Conservation (phyloP, 495 filamentous ascomycete genomes). For the Polyplosphaeria fusca region DNA sequence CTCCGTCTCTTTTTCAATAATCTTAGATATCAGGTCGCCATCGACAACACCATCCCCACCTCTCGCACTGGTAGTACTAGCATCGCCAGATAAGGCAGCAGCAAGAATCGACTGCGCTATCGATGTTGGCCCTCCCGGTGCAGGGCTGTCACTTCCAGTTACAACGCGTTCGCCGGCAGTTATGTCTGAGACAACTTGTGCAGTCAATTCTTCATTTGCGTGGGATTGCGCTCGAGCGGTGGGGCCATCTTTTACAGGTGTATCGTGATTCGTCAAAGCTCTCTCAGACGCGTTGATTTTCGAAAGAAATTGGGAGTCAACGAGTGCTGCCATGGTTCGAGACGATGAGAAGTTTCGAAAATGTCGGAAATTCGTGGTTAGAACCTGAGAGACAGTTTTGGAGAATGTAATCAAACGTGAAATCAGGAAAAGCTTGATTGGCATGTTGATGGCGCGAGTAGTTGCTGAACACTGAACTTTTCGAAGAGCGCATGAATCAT, state of each 20-base stretch:
- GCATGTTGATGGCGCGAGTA: too few relatives aligned
- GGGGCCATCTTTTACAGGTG: conserved; percentile 28
- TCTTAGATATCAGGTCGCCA: conserved; percentile 15
- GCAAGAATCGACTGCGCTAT: conserved; percentile 1
- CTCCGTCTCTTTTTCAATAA: conserved; percentile 13
- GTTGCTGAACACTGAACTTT: too few relatives aligned
- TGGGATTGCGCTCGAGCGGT: conserved; percentile 37
- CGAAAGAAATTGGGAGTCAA: conserved; percentile 35
- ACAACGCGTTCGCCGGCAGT: conserved; percentile 36
- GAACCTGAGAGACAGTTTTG: too few relatives aligned
- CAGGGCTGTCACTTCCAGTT: conserved; percentile 9
- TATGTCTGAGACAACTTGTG: conserved; percentile 36
- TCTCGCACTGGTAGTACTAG: not conserved
- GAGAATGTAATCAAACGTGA: too few relatives aligned
- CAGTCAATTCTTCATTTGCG: conserved; percentile 28
- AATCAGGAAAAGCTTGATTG: too few relatives aligned
- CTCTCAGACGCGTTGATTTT: conserved; percentile 30
- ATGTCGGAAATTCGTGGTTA: too few relatives aligned
- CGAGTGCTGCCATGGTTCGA: conserved; percentile 3
- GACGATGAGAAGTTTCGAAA: conserved; percentile 1
- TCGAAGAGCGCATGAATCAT: too few relatives aligned
- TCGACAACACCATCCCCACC: conserved; percentile 8
- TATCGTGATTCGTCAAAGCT: conserved; percentile 1
- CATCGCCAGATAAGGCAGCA: not conserved
- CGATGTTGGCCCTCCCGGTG: conserved; percentile 1